Base-by-base conservation (phyloP, 495 filamentous ascomycete species). In the Aspergillus asperescens region DNA sequence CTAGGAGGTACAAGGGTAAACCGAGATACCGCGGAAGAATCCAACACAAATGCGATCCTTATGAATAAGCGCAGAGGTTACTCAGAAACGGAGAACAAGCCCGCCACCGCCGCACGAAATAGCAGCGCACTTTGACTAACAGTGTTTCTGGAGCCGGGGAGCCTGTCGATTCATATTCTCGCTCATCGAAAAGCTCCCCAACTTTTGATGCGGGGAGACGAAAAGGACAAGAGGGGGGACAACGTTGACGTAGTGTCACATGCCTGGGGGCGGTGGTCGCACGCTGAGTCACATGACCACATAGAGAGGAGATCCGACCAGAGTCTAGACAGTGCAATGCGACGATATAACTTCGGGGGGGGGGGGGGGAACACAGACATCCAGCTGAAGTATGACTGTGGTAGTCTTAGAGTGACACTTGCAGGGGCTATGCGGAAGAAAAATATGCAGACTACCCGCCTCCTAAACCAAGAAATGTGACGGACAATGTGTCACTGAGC, bases 201-300 rank as follows among this genome's bases (percentile, higher is more conserved):
- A 29, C 23, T 39, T 28, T 49, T 18, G 28, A 44, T 50, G 53
- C 40, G 53, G 44, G 46, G 48, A 44, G 41, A 46, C 45, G 40
- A 50, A 44, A 46, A 40, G 41, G 41, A 35, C 32, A n/a, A 16
- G 46, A 37, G 46, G 50, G 53, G 53, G 9, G 29, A 12, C 39
- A 50, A 56, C 47, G 47, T 56, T n/a, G 53, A 56, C 53, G 53
- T 56, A 56, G 53, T 56, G 34, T 56, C 53, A 56, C 53, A 56
- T 56, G 53, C 43, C 10, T 15, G 10, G 15, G 42, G 32, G 6
- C 23, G 25, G 16, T 23, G 29, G 20, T 54, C 15, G 24, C 18
- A 27, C 13, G 3, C 19, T 2, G 22, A 13, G 32, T 54, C 51
- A 54, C 51, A 47, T 54, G 51, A 54, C 42, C n/a, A 7, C 6